These are phyloP conservation scores for Tuber magnatum DNA, from an alignment of 495 filamentous ascomycete genomes.

Conservation along the genomic window DNA sequence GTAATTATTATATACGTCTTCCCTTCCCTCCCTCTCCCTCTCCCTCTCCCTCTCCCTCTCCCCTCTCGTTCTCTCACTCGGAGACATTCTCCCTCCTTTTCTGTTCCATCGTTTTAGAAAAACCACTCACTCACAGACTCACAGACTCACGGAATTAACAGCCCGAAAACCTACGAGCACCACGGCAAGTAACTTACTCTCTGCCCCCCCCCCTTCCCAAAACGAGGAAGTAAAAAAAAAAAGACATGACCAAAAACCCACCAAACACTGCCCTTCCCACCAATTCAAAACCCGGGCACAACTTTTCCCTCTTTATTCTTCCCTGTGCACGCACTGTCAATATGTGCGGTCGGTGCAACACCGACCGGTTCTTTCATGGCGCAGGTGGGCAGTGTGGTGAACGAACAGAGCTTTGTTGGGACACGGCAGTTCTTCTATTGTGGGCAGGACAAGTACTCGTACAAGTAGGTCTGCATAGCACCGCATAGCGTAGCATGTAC, in stretches of 20 bases:
- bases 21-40: background rate
- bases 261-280: background rate
- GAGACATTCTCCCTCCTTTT: background rate
- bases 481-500: background rate
- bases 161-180: background rate
- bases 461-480: background rate
- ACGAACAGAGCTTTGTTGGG: background rate
- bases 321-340: background rate
- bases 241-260: constrained; percentile 3
- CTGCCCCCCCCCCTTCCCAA: background rate
- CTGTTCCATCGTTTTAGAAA: background rate
- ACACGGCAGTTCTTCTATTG: background rate
- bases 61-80: background rate
- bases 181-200: background rate
- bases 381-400: background rate
- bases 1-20: background rate
- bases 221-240: background rate
- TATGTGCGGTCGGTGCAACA: background rate
- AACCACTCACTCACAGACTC: background rate
- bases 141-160: background rate
- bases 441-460: background rate
- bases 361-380: background rate
- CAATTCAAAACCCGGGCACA: constrained; percentile 2
- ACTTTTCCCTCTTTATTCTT: background rate
- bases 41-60: background rate